Evolutionary conservation across 2,329 filamentous ascomycete species (phyloP).

Genomic region (Blumeriella jaapii): DNA sequence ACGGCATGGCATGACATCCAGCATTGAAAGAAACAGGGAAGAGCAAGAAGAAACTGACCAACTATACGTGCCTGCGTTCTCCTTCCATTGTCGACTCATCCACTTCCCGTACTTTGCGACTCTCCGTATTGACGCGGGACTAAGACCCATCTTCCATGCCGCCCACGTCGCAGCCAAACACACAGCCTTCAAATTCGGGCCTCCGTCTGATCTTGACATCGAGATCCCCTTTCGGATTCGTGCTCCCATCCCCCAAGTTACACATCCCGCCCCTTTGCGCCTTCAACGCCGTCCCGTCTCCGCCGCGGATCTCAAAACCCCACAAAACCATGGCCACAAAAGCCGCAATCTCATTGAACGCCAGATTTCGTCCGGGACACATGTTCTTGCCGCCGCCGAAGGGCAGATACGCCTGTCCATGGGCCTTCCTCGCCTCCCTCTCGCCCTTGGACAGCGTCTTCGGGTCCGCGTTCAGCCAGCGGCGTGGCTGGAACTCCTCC

Average conservation of each 20-base stretch:
- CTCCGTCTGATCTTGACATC: conserved; percentile 12
- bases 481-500: conserved; percentile 30
- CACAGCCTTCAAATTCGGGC: conserved; percentile 12
- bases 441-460: conserved; percentile 8
- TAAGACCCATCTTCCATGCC: not conserved
- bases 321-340: conserved; percentile 26
- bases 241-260: conserved; percentile 8
- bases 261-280: conserved; percentile 8
- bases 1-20: no score
- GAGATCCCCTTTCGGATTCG: conserved; percentile 11
- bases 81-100: no score
- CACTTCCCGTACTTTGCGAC: no score
- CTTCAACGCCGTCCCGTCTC: conserved; percentile 6
- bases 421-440: conserved; percentile 9
- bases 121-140: no score
- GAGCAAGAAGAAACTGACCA: no score
- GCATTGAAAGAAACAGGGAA: no score
- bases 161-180: conserved; percentile 10
- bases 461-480: conserved; percentile 27
- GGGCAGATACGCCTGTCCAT: conserved; percentile 22
- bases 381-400: conserved; percentile 31
- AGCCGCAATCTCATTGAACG: conserved; percentile 29
- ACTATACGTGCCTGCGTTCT: no score
- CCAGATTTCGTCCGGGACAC: conserved; percentile 30
- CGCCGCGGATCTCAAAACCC: conserved; percentile 23